phyloP scores from a whole-genome alignment of 345 rosid genomes.

The Litchi chinensis region DNA sequence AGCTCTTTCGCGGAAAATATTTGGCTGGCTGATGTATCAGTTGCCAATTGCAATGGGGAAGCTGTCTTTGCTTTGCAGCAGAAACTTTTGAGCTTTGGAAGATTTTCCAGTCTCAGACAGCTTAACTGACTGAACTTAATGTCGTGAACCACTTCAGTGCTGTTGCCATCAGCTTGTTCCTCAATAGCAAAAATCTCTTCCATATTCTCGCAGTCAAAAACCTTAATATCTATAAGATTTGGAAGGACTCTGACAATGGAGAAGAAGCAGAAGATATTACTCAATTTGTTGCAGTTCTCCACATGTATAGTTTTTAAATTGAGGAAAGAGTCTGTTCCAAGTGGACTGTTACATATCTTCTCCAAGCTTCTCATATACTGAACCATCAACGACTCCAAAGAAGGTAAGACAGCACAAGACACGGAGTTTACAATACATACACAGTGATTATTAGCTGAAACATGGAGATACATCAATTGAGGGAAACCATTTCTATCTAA shows the following conservation, averaged over 20 bases:
- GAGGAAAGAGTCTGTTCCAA: background rate
- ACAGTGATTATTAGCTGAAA: background rate
- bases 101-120: background rate
- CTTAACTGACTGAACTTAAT: slow-evolving; percentile 3
- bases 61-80: background rate
- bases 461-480: slow-evolving; percentile 8
- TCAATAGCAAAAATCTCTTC: slow-evolving; percentile 10
- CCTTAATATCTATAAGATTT: background rate
- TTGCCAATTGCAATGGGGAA: too few species aligned
- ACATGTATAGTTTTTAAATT: background rate
- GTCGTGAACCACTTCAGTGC: background rate
- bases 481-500: background rate
- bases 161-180: background rate
- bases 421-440: background rate
- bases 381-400: slow-evolving; percentile 18
- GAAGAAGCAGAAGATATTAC: background rate
- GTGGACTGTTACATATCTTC: background rate
- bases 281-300: background rate
- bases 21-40: too few species aligned
- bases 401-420: background rate
- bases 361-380: background rate
- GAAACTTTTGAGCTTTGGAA: slow-evolving; percentile 5
- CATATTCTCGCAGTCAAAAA: slow-evolving; percentile 16
- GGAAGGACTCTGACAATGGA: background rate
- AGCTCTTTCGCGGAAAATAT: too few species aligned